Evolutionary conservation across 2,329 filamentous ascomycete genomes (phyloP).

Genomic region (Penicillium sp.): DNA sequence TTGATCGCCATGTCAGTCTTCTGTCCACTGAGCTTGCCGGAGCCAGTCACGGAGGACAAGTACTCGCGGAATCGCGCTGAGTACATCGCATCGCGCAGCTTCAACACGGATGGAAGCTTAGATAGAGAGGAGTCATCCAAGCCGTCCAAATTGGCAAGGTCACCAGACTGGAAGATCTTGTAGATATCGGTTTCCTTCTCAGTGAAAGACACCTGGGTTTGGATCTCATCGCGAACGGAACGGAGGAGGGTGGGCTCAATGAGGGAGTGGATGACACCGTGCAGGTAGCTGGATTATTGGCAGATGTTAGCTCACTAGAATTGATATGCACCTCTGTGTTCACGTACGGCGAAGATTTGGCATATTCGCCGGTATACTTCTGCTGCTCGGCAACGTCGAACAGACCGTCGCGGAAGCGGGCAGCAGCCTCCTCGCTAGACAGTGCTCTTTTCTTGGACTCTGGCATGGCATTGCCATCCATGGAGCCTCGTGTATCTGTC

Average conservation of each 20-base stretch:
- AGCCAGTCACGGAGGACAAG: slow-evolving; percentile 79
- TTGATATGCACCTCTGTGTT: background rate
- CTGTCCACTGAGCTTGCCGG: slow-evolving; percentile 81
- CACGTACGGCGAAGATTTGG: slow-evolving; percentile 45
- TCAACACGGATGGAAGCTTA: slow-evolving; percentile 84
- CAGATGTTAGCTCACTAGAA: slow-evolving; percentile 2
- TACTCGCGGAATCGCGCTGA: slow-evolving; percentile 87
- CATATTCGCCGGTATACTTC: slow-evolving; percentile 47
- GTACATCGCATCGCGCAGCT: slow-evolving; percentile 92
- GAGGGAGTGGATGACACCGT: slow-evolving; percentile 81
- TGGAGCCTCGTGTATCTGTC: slow-evolving; percentile 33
- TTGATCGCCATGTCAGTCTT: slow-evolving; percentile 99
- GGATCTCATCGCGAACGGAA: slow-evolving; percentile 83
- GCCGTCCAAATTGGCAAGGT: slow-evolving; percentile 94
- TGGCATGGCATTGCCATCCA: slow-evolving; percentile 33
- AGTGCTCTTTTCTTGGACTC: slow-evolving; percentile 43
- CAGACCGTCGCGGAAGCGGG: slow-evolving; percentile 47
- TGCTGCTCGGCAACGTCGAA: slow-evolving; percentile 44
- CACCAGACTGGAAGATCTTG: slow-evolving; percentile 98
- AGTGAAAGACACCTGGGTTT: slow-evolving; percentile 88
- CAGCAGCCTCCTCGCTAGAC: slow-evolving; percentile 39
- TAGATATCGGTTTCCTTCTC: slow-evolving; percentile 99
- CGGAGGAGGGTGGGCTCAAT: slow-evolving; percentile 82
- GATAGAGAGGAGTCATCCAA: slow-evolving; percentile 82
- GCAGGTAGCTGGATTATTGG: slow-evolving; percentile 67